Base-by-base conservation (phyloP, 495 filamentous ascomycete species). In the Xylaria palmicola region DNA sequence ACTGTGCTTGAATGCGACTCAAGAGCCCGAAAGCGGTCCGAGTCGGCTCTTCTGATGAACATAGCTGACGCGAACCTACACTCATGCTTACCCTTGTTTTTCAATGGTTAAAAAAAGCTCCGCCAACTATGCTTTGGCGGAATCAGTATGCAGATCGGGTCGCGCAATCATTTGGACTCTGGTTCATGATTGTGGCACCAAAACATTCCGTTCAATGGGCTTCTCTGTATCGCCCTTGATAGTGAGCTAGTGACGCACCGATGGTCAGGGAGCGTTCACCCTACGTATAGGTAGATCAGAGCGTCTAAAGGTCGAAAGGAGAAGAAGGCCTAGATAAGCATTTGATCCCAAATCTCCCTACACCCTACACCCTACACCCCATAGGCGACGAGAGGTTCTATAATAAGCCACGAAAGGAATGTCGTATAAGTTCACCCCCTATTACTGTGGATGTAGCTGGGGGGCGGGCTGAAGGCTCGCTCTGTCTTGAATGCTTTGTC, bases 151-250 rank as follows among this genome's bases (percentile, higher is more conserved):
- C 32, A 34, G 26, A 43, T 34, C 13, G 27, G 37, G 37, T 52
- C 48, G 37, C 29, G 36, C 15, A 34, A 60, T 39, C 20, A 51
- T 44, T 59, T 59, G 30, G 30, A 36, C 36, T 40, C 26, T 41
- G 17, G 56, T 59, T 47, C 45, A 44, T 52, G 56, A 59, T 50
- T 50, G 56, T 36, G 36, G 56, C 56, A 51, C 44, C 56, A 49
- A 15, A 37, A 2, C 22, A 41, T 41, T 27, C 34, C n/a, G 9
- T 47, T 39, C 36, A 24, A 59, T 59, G 44, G 56, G 36, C 29
- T 50, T 15, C 36, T 27, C 45, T 36, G 57, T 27, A 52, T 37
- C 29, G 47, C 43, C 34, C 37, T 47, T 26, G 19, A 20, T 34
- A 40, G 17, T 22, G 27, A 36, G 45, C 27, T 50, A 36, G 36